Conservation (phyloP, 306 rosid species). For the Vigna reflexopilosa region DNA sequence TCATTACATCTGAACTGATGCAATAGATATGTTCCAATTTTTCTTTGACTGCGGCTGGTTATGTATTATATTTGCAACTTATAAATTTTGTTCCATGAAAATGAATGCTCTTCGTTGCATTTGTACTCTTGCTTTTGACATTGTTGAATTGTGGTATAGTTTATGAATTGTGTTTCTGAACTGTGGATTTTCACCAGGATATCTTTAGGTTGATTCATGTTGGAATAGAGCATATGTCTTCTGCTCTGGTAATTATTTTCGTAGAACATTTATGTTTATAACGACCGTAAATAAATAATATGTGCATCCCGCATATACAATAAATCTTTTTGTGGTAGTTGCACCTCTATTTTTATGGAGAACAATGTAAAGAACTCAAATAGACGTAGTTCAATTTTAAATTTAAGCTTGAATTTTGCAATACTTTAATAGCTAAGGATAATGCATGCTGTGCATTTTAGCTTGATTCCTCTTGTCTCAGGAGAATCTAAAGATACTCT, state of each 20-base stretch:
- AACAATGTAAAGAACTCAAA: background rate
- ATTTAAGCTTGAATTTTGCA: background rate
- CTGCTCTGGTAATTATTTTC: conserved; percentile 25
- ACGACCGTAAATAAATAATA: conserved; percentile 4
- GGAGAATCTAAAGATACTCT: conserved; percentile 56
- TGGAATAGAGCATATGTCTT: background rate
- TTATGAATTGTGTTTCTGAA: conserved; percentile 14
- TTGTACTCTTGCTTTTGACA: background rate
- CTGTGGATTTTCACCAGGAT: conserved; percentile 22
- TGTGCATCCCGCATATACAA: background rate
- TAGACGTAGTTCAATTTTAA: background rate
- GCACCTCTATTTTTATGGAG: background rate
- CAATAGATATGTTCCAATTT: background rate
- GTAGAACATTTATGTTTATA: conserved; percentile 1
- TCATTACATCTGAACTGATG: background rate
- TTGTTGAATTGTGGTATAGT: background rate
- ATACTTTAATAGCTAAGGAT: background rate
- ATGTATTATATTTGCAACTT: conserved; percentile 31
- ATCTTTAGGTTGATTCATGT: conserved; percentile 20
- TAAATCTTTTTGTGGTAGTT: background rate
- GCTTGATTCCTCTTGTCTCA: conserved; percentile 58
- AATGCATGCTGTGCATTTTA: no score
- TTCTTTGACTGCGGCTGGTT: background rate
- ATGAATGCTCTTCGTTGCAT: background rate
- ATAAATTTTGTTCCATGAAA: background rate